A percentile compares a stretch with the other conserved stretches of the same genome.
Evolutionary conservation across 1,139 yeast genomes (phyloP).

Genomic region (Pichia sp.): DNA sequence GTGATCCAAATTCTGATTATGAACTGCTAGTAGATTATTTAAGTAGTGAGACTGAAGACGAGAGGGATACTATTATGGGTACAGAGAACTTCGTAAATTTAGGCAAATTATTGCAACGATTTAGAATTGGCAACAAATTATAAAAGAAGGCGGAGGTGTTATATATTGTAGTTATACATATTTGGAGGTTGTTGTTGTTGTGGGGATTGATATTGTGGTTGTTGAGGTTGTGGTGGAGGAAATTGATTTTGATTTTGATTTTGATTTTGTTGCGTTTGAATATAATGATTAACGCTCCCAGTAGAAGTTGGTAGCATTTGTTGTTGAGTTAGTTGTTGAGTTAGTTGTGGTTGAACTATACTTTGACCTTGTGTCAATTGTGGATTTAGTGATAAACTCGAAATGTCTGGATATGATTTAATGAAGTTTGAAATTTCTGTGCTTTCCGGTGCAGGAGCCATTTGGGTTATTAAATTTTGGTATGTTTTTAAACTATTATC

Average conservation of each 20-base stretch:
- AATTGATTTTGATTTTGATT: conserved; percentile 1
- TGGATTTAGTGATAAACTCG: conserved; percentile 6
- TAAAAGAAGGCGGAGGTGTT: not conserved
- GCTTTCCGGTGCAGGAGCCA: conserved; percentile 11
- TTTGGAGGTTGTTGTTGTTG: not conserved
- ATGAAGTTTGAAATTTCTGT: conserved; percentile 14
- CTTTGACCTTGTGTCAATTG: not conserved
- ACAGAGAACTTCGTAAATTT: not conserved
- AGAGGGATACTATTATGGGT: not conserved
- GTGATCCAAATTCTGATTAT: not conserved
- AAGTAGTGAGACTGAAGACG: not conserved
- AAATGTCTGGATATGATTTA: conserved; percentile 14
- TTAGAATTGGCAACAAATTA: not conserved
- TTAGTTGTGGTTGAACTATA: not conserved
- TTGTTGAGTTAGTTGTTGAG: not conserved
- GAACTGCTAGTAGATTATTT: conserved; percentile 1
- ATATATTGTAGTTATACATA: conserved; percentile 4
- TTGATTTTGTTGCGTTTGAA: conserved; percentile 5
- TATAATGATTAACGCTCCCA: conserved; percentile 9
- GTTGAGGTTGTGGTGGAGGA: not conserved
- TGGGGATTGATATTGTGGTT: not conserved
- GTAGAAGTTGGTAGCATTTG: conserved; percentile 6
- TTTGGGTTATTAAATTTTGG: conserved; percentile 41
- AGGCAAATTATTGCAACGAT: not conserved
- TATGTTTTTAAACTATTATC: conserved; percentile 61